Evolutionary conservation across 1,284 basidiomycete species (phyloP).

Genomic region (Ustilago crameri): DNA sequence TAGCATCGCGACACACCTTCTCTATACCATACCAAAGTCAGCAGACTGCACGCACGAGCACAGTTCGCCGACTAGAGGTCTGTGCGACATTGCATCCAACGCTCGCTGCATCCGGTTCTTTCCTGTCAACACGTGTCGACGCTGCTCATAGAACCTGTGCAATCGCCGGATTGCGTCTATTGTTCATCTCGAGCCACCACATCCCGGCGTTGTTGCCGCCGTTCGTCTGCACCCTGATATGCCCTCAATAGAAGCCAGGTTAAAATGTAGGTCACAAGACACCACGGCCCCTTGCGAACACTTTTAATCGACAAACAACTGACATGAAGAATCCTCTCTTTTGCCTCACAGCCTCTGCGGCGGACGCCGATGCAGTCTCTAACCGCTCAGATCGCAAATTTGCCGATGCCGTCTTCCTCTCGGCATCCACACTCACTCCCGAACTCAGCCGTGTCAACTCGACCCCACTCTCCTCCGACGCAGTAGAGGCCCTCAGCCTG

Average conservation of each 20-base stretch:
- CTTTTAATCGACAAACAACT: neutral
- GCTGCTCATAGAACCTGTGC: no score
- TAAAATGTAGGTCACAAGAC: conserved; percentile 26
- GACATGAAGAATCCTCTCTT: neutral
- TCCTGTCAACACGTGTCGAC: no score
- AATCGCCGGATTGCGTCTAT: no score
- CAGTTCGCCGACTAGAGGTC: no score
- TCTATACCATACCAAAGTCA: no score
- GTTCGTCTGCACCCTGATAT: conserved; percentile 5
- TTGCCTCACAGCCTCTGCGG: conserved; percentile 23
- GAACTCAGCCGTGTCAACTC: conserved; percentile 48
- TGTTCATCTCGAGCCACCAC: no score
- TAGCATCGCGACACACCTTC: no score
- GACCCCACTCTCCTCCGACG: conserved; percentile 33
- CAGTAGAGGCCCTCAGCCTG: conserved; percentile 20
- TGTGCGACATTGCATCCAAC: neutral
- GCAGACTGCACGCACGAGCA: no score
- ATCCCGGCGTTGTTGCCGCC: no score
- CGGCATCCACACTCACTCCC: conserved; percentile 25
- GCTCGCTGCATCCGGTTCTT: no score
- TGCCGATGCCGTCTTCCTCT: conserved; percentile 41
- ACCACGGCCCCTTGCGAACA: neutral
- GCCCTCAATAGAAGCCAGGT: conserved; percentile 40
- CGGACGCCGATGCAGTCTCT: conserved; percentile 15
- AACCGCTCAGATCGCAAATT: conserved; percentile 38